Conservation (phyloP, 768 basidiomycete genomes). For the Suillus ampliporus region DNA sequence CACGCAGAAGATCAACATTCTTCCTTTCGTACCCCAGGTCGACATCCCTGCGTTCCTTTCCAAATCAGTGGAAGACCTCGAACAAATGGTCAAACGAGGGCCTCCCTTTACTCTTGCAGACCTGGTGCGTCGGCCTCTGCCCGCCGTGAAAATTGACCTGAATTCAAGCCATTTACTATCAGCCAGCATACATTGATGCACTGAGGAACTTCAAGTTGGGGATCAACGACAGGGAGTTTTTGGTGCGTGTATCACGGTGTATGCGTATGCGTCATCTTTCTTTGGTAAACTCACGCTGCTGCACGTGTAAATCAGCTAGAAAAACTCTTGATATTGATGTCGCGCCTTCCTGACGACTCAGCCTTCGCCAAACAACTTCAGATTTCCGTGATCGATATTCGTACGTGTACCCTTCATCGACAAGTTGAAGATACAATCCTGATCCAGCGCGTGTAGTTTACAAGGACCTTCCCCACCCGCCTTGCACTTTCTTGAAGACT, state of each 20-base stretch:
- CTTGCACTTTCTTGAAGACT: constrained; percentile 34
- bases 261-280: background rate
- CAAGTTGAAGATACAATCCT: background rate
- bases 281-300: no score
- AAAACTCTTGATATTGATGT: constrained; percentile 61
- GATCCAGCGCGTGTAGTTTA: constrained; percentile 53
- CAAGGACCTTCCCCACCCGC: constrained; percentile 82
- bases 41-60: background rate
- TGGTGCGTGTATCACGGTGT: constrained; percentile 61
- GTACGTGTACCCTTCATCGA: constrained; percentile 47
- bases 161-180: background rate
- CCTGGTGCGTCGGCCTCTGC: constrained; percentile 30
- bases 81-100: constrained; percentile 34
- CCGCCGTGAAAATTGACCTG: background rate
- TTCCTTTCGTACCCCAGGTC: background rate
- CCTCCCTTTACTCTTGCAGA: constrained; percentile 29
- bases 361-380: constrained; percentile 46
- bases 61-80: constrained; percentile 33
- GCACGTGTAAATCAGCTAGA: no score
- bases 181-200: constrained; percentile 59
- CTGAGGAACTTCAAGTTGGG: constrained; percentile 47
- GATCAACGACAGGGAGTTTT: constrained; percentile 62
- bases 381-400: constrained; percentile 54
- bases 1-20: background rate
- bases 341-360: constrained; percentile 47